Evolutionary conservation across 208 protist genomes (phyloP).

Genomic region (Porcisia hertigi): DNA sequence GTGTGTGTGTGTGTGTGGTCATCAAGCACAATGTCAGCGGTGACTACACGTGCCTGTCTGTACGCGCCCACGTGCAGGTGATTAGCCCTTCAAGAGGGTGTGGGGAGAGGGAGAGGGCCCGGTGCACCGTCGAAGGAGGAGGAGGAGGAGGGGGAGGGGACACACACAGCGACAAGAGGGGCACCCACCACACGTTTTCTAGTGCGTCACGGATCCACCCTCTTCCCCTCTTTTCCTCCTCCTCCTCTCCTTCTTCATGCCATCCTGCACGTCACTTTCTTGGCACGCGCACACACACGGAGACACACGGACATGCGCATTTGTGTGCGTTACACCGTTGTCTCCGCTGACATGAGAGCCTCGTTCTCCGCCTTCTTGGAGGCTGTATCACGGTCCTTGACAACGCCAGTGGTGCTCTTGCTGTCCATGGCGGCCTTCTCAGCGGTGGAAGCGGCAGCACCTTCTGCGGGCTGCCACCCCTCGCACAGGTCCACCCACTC

Average conservation of each 20-base stretch:
- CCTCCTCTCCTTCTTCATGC: no score
- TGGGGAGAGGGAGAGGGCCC: no score
- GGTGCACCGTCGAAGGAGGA: no score
- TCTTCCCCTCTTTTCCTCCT: not conserved
- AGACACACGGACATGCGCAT: not conserved
- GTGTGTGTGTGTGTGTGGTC: not conserved
- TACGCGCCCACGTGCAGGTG: no score
- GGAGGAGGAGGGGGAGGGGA: no score
- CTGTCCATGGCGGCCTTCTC: not conserved
- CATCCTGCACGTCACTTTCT: no score
- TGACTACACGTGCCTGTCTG: no score
- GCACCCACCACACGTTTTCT: no score
- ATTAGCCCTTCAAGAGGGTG: no score
- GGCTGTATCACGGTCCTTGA: not conserved
- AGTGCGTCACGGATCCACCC: no score
- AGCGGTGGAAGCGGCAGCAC: not conserved
- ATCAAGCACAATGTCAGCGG: not conserved
- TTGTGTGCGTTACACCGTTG: not conserved
- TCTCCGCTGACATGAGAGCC: constrained; percentile 6
- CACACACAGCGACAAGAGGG: no score
- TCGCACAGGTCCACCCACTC: constrained; percentile 76
- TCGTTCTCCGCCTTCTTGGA: constrained; percentile 20
- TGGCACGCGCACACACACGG: not conserved
- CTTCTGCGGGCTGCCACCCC: constrained; percentile 29
- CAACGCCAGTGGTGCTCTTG: not conserved